Percentiles rank a stretch among this genome's conserved stretches.
Evolutionary conservation across 2,329 filamentous ascomycete species (phyloP).

Genomic region (Aspergillus sp.): DNA sequence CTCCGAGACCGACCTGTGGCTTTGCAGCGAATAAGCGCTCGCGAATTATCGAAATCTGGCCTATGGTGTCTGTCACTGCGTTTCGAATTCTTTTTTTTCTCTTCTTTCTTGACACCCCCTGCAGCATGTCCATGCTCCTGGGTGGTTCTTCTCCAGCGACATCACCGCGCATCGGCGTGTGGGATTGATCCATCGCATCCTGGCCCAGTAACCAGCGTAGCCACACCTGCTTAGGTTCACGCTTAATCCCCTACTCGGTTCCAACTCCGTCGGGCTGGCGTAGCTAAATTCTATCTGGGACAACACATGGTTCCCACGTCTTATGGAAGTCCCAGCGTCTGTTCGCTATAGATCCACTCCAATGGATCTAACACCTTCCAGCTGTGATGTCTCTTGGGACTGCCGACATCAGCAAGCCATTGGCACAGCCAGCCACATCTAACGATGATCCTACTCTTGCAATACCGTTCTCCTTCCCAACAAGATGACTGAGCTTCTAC

Average conservation of each 20-base stretch:
- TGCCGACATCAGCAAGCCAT: constrained; percentile 24
- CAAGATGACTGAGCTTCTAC: constrained; percentile 6
- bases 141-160: constrained; percentile 9
- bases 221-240: constrained; percentile 20
- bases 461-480: constrained; percentile 10
- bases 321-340: constrained; percentile 1
- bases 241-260: constrained; percentile 10
- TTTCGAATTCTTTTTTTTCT: constrained; percentile 2
- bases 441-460: constrained; percentile 28
- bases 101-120: constrained; percentile 8
- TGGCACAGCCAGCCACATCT: constrained; percentile 31
- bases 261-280: neutral
- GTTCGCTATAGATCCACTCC: constrained; percentile 30
- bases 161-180: neutral
- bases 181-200: neutral
- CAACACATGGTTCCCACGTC: constrained; percentile 19
- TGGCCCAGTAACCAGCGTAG: constrained; percentile 3
- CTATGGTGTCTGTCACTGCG: neutral
- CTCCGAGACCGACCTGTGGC: neutral
- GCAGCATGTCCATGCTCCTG: neutral
- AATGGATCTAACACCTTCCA: constrained; percentile 24
- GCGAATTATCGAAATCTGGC: neutral
- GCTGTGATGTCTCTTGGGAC: constrained; percentile 23
- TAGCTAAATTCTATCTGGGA: constrained; percentile 9
- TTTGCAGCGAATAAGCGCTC: neutral